Evolutionary conservation across 1,284 basidiomycete genomes (phyloP).

Genomic region (Gymnopus androsaceus): DNA sequence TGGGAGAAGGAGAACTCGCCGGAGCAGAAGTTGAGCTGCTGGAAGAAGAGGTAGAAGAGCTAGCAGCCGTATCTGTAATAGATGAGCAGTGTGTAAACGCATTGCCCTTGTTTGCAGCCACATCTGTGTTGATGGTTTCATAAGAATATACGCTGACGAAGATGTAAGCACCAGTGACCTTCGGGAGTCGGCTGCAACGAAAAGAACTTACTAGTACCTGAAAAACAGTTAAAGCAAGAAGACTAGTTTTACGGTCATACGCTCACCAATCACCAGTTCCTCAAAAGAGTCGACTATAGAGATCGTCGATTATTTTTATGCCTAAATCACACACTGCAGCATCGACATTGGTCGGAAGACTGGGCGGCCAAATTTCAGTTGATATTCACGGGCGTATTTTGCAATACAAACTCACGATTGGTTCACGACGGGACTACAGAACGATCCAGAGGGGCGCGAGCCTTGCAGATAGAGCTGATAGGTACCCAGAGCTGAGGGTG

Average conservation of each 20-base stretch:
- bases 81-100: conserved; percentile 18
- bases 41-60: neutral
- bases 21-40: neutral
- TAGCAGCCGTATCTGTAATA: neutral
- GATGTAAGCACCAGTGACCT: neutral
- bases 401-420: neutral
- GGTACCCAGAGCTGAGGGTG: neutral
- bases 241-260: no score
- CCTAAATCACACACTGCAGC: conserved; percentile 17
- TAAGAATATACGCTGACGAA: conserved; percentile 5
- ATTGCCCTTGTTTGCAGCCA: conserved; percentile 9
- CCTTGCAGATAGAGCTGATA: conserved; percentile 6
- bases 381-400: neutral
- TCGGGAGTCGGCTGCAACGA: no score
- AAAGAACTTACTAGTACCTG: conserved; percentile 11
- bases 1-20: no score
- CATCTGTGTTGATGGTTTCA: conserved; percentile 2
- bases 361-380: neutral
- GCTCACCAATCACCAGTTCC: conserved; percentile 17
- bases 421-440: conserved; percentile 7
- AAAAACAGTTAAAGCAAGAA: no score
- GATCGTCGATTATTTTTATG: conserved; percentile 18
- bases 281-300: conserved; percentile 18
- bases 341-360: conserved; percentile 16
- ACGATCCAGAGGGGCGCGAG: neutral